Base-by-base conservation (phyloP, 2,329 filamentous ascomycete genomes). In the Hypoxylon sp. region DNA sequence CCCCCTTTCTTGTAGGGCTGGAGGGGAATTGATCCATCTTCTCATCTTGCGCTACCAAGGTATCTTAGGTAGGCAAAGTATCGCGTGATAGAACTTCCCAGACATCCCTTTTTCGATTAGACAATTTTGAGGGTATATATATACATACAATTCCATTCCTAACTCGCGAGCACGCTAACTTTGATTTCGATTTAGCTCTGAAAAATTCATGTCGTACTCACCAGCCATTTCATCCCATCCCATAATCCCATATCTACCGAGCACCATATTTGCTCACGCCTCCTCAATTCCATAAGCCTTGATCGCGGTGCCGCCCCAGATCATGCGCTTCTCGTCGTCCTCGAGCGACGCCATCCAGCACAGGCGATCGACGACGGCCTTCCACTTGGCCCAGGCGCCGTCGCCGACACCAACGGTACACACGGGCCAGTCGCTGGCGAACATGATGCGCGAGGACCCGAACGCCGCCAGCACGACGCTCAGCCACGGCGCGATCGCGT, bases 371-470 rank as follows among this genome's bases (percentile, higher is more conserved):
- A 97, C 90, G 1, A 95, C 81, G 19, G 81, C 82, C 67, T 82
- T 86, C 94, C 94, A 97, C 70, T 89, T 86, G 34, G 80, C 79
- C 93, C 93, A 97, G 30, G 91, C 88, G 20, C 81, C 78, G 49
- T 84, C 80, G 10, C 74, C 76, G 17, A 81, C 79, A 0, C 86
- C 86, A 32, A 92, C 80, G 65, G 92, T 94, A 79, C 93, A 97
- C 0, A 97, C 90, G 1, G 94, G 94, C 94, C 94, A 98, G 77
- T 97, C 93, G 68, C 91, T 94, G 22, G 90, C 94, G 77, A 95
- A 97, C 89, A 98, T 93, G 74, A 95, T 84, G 67, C 92, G 84
- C 20, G 81, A 75, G 0, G 90, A 79, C 1, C 91, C 89, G 73
- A 97, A 97, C 1, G 85, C 85, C 26, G 88, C 85, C 54, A 96